These are phyloP conservation scores for Solanum sitiens DNA, from an alignment of 257 asterid species.

Conservation along the genomic window DNA sequence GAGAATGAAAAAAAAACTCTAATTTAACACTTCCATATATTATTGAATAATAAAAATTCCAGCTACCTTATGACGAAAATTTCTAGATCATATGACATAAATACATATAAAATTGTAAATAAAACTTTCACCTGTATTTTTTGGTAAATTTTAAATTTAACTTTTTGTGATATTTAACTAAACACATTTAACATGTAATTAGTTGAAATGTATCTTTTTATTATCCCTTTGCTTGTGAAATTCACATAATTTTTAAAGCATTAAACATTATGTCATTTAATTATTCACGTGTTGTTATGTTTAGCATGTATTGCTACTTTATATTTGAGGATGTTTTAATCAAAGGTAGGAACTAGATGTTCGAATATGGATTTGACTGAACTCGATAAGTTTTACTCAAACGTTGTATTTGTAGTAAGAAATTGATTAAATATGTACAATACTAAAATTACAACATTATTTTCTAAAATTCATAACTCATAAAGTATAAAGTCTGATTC, in stretches of 20 bases:
- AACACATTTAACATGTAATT: not conserved
- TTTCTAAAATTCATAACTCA: not conserved
- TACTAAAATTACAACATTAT: not conserved
- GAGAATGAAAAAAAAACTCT: not conserved
- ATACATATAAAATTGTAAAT: not conserved
- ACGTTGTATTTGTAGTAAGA: not conserved
- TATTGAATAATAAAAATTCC: not conserved
- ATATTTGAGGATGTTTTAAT: not conserved
- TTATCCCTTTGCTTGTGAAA: not conserved
- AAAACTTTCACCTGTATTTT: not conserved
- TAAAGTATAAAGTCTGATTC: not conserved
- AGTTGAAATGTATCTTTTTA: not conserved
- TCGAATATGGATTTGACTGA: accelerated
- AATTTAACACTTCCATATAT: not conserved
- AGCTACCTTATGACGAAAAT: not conserved
- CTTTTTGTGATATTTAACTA: not conserved
- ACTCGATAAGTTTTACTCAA: not conserved
- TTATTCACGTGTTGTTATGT: not conserved
- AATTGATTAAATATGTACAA: not conserved
- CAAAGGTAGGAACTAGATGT: not conserved
- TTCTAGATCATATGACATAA: not conserved
- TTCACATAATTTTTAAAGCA: not conserved
- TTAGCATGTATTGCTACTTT: not conserved
- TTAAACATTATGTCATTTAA: not conserved
- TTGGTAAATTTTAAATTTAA: not conserved